Base-by-base conservation (phyloP, 352 stramenopile genomes). In the Phytophthora agathidicida region DNA sequence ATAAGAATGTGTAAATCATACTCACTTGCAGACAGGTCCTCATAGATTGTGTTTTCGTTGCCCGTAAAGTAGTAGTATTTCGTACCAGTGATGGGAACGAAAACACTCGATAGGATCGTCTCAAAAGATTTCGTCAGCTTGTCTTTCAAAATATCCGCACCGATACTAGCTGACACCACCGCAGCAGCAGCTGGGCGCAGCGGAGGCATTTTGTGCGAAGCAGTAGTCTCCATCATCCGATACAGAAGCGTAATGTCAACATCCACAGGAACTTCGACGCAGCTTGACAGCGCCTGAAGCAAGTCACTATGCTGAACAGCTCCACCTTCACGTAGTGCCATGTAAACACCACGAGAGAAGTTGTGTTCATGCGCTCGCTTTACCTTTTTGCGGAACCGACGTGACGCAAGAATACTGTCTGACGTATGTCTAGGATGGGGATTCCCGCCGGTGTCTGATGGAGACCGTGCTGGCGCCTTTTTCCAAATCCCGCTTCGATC, bases 301-400 rank as follows among this genome's bases (percentile, higher is more conserved):
- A 96, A 71, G 69, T 96, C 88, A 33, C 80, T 94, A 42, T 91
- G 86, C 43, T 96, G 79, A 0, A 96, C 77, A 6, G 71, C 45
- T n/a, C 73, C 76, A 19, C 80, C 82, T 65, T 93, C 82, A 22
- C 88, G 79, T 13, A 96, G 53, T 7, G 86, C 75, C 27, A 93
- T 80, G 48, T 96, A 95, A 24, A 96, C 84, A 39, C 86, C 88
- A 44, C 86, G 81, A 36, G 88, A 94, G 46, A 96, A 96, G 39
- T 95, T 96, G 54, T 94, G 83, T 37, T 96, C 86, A 38, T 96
- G 88, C 0, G 86, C 88, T 27, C 80, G 78, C 55, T 93, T 94
- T 3, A 96, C 71, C 36, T 91, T 88, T 51, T 93, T 91, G 36
- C 81, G 74, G 53, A 93, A 96, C 11, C 75, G 76, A 43, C 59